These are phyloP conservation scores for Gossypium schwendimanii DNA, from an alignment of 441 rosid genomes.

Conservation along the genomic window DNA sequence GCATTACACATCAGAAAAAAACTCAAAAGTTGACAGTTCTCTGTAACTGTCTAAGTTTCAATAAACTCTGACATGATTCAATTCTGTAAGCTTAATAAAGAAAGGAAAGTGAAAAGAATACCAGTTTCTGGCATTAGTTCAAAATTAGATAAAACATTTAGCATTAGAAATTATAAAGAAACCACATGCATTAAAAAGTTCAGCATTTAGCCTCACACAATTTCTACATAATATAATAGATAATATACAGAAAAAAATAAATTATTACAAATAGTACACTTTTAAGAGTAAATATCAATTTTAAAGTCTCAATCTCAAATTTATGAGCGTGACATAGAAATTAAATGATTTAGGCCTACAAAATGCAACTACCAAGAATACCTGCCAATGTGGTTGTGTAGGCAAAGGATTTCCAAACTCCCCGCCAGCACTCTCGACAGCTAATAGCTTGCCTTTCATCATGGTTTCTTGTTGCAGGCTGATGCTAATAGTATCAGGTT, in stretches of 20 bases:
- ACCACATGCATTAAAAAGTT: neutral
- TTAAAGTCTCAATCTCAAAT: neutral
- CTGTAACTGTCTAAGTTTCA: neutral
- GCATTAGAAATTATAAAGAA: neutral
- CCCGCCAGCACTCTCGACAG: conserved; percentile 24
- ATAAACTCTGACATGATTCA: neutral
- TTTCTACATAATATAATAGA: neutral
- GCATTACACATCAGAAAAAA: neutral
- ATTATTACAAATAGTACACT: neutral
- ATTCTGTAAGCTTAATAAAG: neutral
- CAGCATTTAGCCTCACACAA: neutral
- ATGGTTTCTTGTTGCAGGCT: conserved; percentile 30
- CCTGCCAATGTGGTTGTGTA: conserved; percentile 68
- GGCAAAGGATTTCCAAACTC: conserved; percentile 35
- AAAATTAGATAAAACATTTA: neutral
- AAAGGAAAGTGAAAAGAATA: neutral
- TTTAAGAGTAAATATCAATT: neutral
- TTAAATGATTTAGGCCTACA: neutral
- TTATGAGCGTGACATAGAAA: neutral
- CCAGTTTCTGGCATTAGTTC: neutral
- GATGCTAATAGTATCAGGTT: conserved; percentile 25
- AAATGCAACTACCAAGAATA: conserved; percentile 17
- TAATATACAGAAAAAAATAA: neutral
- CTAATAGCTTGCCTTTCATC: conserved; percentile 28
- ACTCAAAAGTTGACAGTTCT: neutral